phyloP scores from a whole-genome alignment of 352 stramenopile genomes.

The Lagenidium sp. region DNA sequence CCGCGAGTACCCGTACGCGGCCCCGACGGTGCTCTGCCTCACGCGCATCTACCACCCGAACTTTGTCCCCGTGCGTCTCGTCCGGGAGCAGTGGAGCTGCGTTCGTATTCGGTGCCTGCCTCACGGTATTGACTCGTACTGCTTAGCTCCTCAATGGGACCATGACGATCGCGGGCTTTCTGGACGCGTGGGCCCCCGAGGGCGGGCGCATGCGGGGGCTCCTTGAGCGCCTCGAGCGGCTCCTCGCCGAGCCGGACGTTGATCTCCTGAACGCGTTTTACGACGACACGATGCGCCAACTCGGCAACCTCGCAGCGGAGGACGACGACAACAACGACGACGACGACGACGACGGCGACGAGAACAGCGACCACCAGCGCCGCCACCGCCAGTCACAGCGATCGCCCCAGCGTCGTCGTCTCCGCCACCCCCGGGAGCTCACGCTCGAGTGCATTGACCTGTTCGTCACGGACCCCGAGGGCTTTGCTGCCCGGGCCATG shows the following conservation, averaged over 20 bases:
- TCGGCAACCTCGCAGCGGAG: not conserved
- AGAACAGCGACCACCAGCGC: too few species aligned
- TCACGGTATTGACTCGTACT: not conserved
- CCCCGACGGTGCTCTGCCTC: conserved; percentile 26
- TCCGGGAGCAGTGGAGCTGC: too few species aligned
- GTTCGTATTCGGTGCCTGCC: too few species aligned
- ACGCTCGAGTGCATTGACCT: conserved; percentile 38
- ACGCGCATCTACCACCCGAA: conserved; percentile 69
- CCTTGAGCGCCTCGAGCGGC: conserved; percentile 28
- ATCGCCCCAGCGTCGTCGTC: conserved; percentile 7
- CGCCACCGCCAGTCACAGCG: not conserved
- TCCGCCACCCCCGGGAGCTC: conserved; percentile 42
- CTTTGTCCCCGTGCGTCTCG: conserved; percentile 38
- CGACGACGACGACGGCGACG: too few species aligned
- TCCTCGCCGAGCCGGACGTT: conserved; percentile 29
- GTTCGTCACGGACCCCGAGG: conserved; percentile 23
- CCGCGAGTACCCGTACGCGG: conserved; percentile 50
- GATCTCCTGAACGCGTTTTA: conserved; percentile 35
- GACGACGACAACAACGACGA: not conserved
- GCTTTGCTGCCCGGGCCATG: too few species aligned
- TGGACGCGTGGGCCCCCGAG: conserved; percentile 34
- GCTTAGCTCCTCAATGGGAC: conserved; percentile 42
- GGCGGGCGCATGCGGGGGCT: conserved; percentile 46
- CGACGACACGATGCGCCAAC: conserved; percentile 20
- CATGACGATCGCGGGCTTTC: conserved; percentile 32